A percentile compares a stretch with the other conserved stretches of the same genome.
Evolutionary conservation across 768 basidiomycete genomes (phyloP).

Genomic region (Lanmaoa rubissima): DNA sequence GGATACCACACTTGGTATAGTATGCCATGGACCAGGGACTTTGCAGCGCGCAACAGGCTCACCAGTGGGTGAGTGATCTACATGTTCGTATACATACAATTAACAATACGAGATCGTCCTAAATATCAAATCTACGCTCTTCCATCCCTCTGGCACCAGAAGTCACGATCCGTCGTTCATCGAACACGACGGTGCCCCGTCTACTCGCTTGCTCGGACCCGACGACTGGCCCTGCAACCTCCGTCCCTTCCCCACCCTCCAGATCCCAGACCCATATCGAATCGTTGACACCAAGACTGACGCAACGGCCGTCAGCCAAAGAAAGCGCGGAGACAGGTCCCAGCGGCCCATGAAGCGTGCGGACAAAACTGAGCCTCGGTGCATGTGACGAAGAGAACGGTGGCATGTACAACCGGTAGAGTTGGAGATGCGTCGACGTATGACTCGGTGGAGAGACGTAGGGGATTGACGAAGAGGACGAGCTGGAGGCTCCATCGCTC

Average conservation of each 20-base stretch:
- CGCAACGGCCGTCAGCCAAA: constrained; percentile 80
- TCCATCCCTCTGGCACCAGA: constrained; percentile 33
- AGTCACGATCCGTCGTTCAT: constrained; percentile 70
- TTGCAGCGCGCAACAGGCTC: not conserved
- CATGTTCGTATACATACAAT: not conserved
- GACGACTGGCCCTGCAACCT: constrained; percentile 32
- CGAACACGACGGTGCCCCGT: constrained; percentile 59
- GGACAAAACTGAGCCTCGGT: constrained; percentile 69
- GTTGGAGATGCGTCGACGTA: constrained; percentile 58
- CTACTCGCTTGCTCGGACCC: constrained; percentile 32
- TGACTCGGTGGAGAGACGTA: constrained; percentile 39
- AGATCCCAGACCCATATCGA: constrained; percentile 87
- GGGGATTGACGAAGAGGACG: constrained; percentile 26
- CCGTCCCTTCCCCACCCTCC: constrained; percentile 48
- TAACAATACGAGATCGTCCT: not conserved
- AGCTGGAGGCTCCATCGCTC: constrained; percentile 16
- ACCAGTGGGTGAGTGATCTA: not conserved
- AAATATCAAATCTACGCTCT: constrained; percentile 37
- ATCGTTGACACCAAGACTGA: constrained; percentile 69
- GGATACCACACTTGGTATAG: not conserved
- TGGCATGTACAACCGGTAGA: constrained; percentile 72
- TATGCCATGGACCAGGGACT: no score
- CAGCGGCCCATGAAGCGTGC: constrained; percentile 66
- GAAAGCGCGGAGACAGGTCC: constrained; percentile 66
- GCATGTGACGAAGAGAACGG: constrained; percentile 45